phyloP scores from a whole-genome alignment of 139 green algal species.

The Pleodorina starrii region DNA sequence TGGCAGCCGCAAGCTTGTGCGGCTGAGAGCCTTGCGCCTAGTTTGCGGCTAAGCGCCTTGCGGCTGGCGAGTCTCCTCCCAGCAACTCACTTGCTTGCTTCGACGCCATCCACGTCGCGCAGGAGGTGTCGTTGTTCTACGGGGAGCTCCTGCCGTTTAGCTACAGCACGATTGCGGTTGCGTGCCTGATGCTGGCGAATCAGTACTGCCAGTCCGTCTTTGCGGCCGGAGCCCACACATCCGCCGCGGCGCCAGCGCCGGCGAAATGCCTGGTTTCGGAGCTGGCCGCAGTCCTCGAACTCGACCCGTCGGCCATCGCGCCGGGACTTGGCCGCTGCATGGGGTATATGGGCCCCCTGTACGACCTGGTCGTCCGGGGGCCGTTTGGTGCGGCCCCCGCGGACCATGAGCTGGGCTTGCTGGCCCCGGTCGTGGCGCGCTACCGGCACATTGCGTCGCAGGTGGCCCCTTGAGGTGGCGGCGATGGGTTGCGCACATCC shows the following conservation, averaged over 20 bases:
- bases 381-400: neutral
- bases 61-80: too few species aligned
- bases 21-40: too few species aligned
- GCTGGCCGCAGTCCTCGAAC: neutral
- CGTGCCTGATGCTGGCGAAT: conserved; percentile 28
- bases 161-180: conserved; percentile 34
- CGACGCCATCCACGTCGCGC: too few species aligned
- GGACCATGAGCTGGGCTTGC: neutral
- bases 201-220: neutral
- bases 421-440: conserved; percentile 9
- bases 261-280: neutral
- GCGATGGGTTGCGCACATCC: too few species aligned
- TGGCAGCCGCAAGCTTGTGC: too few species aligned
- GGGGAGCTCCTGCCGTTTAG: neutral
- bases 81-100: too few species aligned
- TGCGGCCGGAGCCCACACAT: too few species aligned
- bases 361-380: neutral
- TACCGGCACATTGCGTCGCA: neutral
- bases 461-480: neutral
- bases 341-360: conserved; percentile 14
- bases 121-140: conserved; percentile 48
- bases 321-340: conserved; percentile 14
- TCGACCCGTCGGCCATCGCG: conserved; percentile 7
- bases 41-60: too few species aligned
- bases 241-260: too few species aligned